Base-by-base conservation (phyloP, 1,139 yeast species). In the Taphrina deformans region DNA sequence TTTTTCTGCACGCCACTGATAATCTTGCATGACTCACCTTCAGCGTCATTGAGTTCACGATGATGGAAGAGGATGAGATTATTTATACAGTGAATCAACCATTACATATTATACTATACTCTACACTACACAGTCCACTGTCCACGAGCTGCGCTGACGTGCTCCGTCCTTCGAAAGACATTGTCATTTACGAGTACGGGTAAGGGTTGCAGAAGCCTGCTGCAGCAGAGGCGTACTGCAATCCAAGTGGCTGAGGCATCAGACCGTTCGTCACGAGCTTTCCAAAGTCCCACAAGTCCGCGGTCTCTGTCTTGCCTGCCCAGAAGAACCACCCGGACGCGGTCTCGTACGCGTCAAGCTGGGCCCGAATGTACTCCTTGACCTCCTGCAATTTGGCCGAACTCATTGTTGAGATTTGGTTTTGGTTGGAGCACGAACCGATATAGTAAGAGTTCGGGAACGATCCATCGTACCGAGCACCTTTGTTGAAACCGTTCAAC, bases 401-500 rank as follows among this genome's bases (percentile, higher is more conserved):
- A 4, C 67, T 66, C 66, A 70, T 68, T n/a, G 62, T 59, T 44
- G 69, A 61, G n/a, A 70, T 67, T 26, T 55, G 60, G 50, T 76
- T 71, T 64, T 81, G 74, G 71, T 86, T 84, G 67, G 83, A 81
- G 3, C 86, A 78, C 4, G 68, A 51, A 24, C 92, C 96, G 67
- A 85, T 78, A 72, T 79, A 80, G 31, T 79, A 76, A 33, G 83
- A 77, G 68, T 73, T 72, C 55, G 75, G 74, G 69, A 77, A 88
- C 59, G 87, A 79, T 27, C 90, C 96, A 62, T 89, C 91, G 77
- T 82, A 91, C 72, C 98, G 84, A 27, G 97, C 86, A 62, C 97
- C 97, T 65, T 85, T 80, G 55, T 90, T 89, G 48, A 89, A 96
- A 71, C 98, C 98, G 72, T 93, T 93, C 68, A 93, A 79, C 96